Percentiles rank a stretch among this genome's conserved stretches.
Evolutionary conservation across 345 rosid species (phyloP).

Genomic region (thale cress (Arabidopsis thaliana)): DNA sequence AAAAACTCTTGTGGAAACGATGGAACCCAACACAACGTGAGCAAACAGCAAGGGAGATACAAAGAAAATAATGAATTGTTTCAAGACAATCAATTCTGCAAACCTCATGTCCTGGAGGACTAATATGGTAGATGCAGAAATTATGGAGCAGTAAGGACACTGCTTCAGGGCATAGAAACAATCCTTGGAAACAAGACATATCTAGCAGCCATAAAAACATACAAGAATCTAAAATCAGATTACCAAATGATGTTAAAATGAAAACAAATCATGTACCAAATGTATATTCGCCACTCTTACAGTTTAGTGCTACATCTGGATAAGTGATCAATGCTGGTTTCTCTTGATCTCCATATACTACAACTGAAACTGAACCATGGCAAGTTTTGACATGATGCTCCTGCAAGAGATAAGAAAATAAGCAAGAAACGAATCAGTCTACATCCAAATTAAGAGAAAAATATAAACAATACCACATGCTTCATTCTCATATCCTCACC

Average conservation of each 20-base stretch:
- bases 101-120: conserved; percentile 99
- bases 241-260: neutral
- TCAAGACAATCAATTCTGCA: conserved; percentile 48
- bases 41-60: conserved; percentile 34
- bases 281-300: conserved; percentile 46
- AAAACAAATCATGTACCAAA: conserved; percentile 13
- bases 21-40: conserved; percentile 50
- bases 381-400: conserved; percentile 81
- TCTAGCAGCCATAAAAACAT: conserved; percentile 52
- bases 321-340: conserved; percentile 88
- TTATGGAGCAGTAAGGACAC: conserved; percentile 87
- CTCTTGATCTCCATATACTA: conserved; percentile 76
- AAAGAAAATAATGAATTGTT: neutral
- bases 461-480: conserved; percentile 1
- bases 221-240: conserved; percentile 18
- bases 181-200: conserved; percentile 91
- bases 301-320: conserved; percentile 87
- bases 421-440: conserved; percentile 22
- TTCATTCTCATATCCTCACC: conserved; percentile 21
- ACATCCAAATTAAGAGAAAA: neutral
- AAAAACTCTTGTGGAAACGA: conserved; percentile 73
- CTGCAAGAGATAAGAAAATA: conserved; percentile 44
- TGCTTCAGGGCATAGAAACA: conserved; percentile 93
- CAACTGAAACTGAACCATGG: conserved; percentile 70
- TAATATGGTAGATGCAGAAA: conserved; percentile 93